These are phyloP conservation scores for Microthyrium microscopicum DNA, from an alignment of 2,329 filamentous ascomycete species.

Conservation along the genomic window DNA sequence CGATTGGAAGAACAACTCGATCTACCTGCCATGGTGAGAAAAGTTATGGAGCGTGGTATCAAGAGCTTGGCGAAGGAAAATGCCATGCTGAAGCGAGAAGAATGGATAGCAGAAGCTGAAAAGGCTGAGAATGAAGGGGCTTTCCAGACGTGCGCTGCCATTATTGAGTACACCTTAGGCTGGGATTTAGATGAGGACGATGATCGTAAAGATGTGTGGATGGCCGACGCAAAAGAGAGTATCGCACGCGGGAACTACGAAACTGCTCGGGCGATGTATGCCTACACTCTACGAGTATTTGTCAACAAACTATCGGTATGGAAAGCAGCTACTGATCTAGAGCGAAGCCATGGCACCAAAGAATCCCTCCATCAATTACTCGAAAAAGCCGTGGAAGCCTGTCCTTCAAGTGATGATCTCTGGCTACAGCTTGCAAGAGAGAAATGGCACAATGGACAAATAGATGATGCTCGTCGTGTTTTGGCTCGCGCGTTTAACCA, in stretches of 20 bases:
- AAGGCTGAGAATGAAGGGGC: constrained; percentile 88
- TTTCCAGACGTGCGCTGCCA: constrained; percentile 68
- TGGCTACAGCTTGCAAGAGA: constrained; percentile 96
- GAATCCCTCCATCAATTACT: constrained; percentile 72
- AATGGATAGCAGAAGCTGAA: constrained; percentile 92
- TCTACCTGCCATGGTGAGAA: constrained; percentile 54
- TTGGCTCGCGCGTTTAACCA: constrained; percentile 84
- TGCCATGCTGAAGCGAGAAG: constrained; percentile 92
- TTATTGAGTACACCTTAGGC: constrained; percentile 81
- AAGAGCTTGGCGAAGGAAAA: constrained; percentile 78
- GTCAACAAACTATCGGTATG: constrained; percentile 76
- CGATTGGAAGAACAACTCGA: constrained; percentile 82
- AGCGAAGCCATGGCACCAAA: constrained; percentile 73
- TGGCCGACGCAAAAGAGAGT: constrained; percentile 75
- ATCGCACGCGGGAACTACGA: constrained; percentile 71
- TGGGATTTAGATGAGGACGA: constrained; percentile 93
- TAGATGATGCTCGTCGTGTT: constrained; percentile 72
- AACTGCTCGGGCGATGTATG: constrained; percentile 85
- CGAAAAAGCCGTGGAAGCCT: constrained; percentile 86
- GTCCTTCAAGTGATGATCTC: constrained; percentile 74
- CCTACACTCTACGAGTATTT: constrained; percentile 79
- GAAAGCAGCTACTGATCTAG: constrained; percentile 79
- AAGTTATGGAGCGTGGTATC: constrained; percentile 88
- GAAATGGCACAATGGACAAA: constrained; percentile 76
- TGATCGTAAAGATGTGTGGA: constrained; percentile 88